phyloP scores from a whole-genome alignment of 2,329 filamentous ascomycete species.

The Thielaviopsis ethacetica region DNA sequence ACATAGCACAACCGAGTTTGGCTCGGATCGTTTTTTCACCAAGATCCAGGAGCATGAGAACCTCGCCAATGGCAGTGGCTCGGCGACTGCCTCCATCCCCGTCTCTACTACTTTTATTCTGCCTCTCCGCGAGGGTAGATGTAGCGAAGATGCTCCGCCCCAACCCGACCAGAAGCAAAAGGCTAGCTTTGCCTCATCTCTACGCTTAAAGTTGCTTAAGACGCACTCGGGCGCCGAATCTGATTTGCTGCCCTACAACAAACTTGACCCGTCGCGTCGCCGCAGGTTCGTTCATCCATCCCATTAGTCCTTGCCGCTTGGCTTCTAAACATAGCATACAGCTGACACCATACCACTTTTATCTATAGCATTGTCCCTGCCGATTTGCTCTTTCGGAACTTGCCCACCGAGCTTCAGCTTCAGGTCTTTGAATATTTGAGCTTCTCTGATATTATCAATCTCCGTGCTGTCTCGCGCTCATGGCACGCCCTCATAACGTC shows the following conservation, averaged over 20 bases:
- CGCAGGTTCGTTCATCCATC: conserved; percentile 4
- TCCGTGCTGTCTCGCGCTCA: conserved; percentile 40
- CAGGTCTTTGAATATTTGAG: conserved; percentile 45
- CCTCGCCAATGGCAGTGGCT: conserved; percentile 27
- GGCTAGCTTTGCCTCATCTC: conserved; percentile 23
- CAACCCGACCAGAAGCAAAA: conserved; percentile 24
- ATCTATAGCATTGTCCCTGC: conserved; percentile 26
- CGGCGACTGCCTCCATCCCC: conserved; percentile 16
- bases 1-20: conserved; percentile 48
- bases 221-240: conserved; percentile 3
- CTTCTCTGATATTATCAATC: conserved; percentile 41
- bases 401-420: conserved; percentile 46
- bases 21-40: conserved; percentile 46
- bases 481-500: conserved; percentile 43
- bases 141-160: conserved; percentile 16
- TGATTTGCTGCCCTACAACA: neutral
- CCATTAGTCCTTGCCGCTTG: neutral
- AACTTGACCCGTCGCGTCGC: neutral
- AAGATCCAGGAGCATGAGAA: conserved; percentile 35
- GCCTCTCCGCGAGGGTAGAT: conserved; percentile 28
- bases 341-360: conserved; percentile 15
- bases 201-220: conserved; percentile 23
- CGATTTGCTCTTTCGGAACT: conserved; percentile 37
- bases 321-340: neutral
- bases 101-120: conserved; percentile 29